Evolutionary conservation across 805 yeast genomes (phyloP).

Genomic region (Brettanomyces nanus): DNA sequence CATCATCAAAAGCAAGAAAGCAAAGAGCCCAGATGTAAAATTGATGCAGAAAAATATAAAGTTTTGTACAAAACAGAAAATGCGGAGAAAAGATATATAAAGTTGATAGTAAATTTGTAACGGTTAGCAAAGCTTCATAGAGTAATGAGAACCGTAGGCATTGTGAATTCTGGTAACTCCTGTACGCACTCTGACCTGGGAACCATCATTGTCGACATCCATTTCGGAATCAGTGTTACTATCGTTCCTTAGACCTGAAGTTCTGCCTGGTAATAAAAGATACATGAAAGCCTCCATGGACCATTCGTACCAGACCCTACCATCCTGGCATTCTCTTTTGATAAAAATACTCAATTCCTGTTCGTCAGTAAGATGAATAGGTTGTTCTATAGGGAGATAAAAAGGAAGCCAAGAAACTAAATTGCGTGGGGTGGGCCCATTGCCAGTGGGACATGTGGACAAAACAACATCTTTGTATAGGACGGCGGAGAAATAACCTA

Average conservation of each 20-base stretch:
- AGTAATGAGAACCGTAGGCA: conserved; percentile 24
- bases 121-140: conserved; percentile 1
- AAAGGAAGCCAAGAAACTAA: conserved; percentile 64
- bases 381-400: conserved; percentile 51
- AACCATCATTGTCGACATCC: background rate
- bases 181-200: conserved; percentile 34
- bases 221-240: background rate
- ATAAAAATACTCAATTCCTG: conserved; percentile 46
- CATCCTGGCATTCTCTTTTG: conserved; percentile 35
- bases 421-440: conserved; percentile 31
- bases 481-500: conserved; percentile 67
- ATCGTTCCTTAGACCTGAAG: background rate
- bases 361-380: conserved; percentile 44
- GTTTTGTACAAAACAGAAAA: background rate
- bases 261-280: conserved; percentile 14
- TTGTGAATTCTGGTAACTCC: conserved; percentile 34
- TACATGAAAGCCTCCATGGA: conserved; percentile 43
- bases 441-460: conserved; percentile 37
- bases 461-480: conserved; percentile 53
- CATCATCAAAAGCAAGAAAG: background rate
- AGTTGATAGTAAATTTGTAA: background rate
- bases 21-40: background rate
- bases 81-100: background rate
- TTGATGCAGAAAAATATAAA: background rate
- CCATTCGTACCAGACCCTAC: conserved; percentile 65